Percentiles rank a stretch among this genome's conserved stretches.
These are phyloP conservation scores for Drechslerella coelobrocha DNA, from an alignment of 2,329 filamentous ascomycete genomes.

Conservation along the genomic window DNA sequence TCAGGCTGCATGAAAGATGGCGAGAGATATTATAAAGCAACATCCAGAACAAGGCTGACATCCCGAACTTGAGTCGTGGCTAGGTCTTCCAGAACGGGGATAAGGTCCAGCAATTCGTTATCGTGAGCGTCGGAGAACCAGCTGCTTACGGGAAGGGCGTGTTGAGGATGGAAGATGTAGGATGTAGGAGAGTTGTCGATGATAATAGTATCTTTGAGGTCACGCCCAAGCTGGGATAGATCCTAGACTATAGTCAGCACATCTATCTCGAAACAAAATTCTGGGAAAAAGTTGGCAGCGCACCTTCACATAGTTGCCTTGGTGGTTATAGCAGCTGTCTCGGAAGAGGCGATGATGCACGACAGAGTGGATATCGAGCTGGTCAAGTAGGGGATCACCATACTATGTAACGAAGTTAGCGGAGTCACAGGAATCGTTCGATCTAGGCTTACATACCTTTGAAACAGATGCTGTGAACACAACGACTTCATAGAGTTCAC, in stretches of 20 bases:
- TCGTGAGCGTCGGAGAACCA: slow-evolving; percentile 99
- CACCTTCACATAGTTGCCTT: slow-evolving; percentile 97
- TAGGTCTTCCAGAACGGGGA: slow-evolving; percentile 96
- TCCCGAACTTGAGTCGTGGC: slow-evolving; percentile 87
- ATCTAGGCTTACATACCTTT: slow-evolving; percentile 69
- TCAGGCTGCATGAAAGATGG: slow-evolving; percentile 27
- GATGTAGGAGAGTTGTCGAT: slow-evolving; percentile 99
- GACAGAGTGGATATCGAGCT: slow-evolving; percentile 95
- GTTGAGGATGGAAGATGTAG: slow-evolving; percentile 99
- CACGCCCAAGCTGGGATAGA: slow-evolving; percentile 92
- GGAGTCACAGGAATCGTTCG: slow-evolving; percentile 17
- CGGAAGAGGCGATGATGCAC: slow-evolving; percentile 96
- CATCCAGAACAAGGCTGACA: slow-evolving; percentile 96
- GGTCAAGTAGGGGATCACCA: slow-evolving; percentile 92
- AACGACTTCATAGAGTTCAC: slow-evolving; percentile 96
- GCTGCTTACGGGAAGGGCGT: slow-evolving; percentile 98
- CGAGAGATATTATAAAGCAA: slow-evolving; percentile 65
- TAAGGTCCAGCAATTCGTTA: slow-evolving; percentile 95
- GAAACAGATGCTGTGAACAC: slow-evolving; percentile 98
- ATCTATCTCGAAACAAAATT: slow-evolving; percentile 5
- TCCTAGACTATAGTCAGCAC: slow-evolving; percentile 64
- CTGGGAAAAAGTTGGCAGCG: slow-evolving; percentile 34
- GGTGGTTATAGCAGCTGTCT: slow-evolving; percentile 98
- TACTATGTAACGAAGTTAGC: slow-evolving; percentile 67
- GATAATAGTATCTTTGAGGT: slow-evolving; percentile 97